Evolutionary conservation across 2,329 filamentous ascomycete genomes (phyloP).

Genomic region (Phialocephala sp.): DNA sequence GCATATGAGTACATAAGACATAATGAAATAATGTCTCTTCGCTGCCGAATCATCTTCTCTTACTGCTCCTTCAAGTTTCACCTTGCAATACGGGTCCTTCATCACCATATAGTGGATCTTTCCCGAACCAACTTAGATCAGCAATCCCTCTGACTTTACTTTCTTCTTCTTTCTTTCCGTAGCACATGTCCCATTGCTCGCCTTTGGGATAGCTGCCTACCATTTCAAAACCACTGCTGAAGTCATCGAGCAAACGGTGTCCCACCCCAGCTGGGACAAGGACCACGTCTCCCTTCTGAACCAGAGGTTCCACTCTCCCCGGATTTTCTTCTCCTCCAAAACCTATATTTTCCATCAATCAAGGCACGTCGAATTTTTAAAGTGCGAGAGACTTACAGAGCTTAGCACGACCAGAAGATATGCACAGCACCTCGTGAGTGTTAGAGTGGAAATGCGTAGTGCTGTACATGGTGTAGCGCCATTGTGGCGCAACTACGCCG

Average conservation of each 20-base stretch:
- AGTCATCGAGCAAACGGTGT: conserved; percentile 65
- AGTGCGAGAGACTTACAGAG: conserved; percentile 51
- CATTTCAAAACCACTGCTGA: conserved; percentile 64
- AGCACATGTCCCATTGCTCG: conserved; percentile 73
- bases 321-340: conserved; percentile 71
- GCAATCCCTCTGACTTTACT: conserved; percentile 55
- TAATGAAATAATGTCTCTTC: conserved; percentile 22
- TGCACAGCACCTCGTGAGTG: conserved; percentile 68
- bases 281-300: conserved; percentile 66
- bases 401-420: conserved; percentile 61
- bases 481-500: conserved; percentile 65
- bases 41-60: background rate
- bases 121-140: conserved; percentile 60
- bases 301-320: conserved; percentile 57
- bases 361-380: background rate
- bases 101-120: conserved; percentile 64
- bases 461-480: conserved; percentile 72
- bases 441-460: conserved; percentile 72
- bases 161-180: conserved; percentile 64
- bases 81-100: conserved; percentile 52
- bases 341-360: conserved; percentile 16
- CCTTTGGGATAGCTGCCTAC: conserved; percentile 67
- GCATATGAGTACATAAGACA: conserved; percentile 12
- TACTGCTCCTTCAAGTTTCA: background rate
- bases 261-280: conserved; percentile 70